phyloP scores from a whole-genome alignment of 768 basidiomycete genomes.

The Glaciozyma martinii region DNA sequence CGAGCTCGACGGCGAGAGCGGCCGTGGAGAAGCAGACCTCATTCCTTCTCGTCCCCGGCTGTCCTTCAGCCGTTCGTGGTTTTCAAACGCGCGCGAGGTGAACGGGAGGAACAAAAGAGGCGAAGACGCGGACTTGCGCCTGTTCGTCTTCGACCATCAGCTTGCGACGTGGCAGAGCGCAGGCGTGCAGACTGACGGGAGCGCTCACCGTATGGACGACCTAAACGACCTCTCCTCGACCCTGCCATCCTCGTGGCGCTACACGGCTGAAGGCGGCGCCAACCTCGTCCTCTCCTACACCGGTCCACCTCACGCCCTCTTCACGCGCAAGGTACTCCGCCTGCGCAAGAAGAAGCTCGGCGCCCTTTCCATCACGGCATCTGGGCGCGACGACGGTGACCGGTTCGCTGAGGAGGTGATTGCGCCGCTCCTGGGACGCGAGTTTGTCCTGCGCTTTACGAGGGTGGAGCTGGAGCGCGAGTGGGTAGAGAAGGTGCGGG shows the following conservation, averaged over 20 bases:
- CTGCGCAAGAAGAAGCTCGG: conserved; percentile 52
- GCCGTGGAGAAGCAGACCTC: too few species aligned
- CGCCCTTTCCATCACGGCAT: conserved; percentile 33
- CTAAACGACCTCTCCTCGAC: neutral
- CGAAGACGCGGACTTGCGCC: too few species aligned
- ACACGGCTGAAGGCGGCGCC: conserved; percentile 86
- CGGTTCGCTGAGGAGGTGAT: conserved; percentile 60
- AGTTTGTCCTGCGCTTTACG: conserved; percentile 49
- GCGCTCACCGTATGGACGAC: too few species aligned
- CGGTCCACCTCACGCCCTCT: conserved; percentile 47
- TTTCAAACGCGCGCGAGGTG: too few species aligned
- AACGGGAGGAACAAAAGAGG: too few species aligned
- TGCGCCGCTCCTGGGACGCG: conserved; percentile 53
- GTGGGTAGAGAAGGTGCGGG: conserved; percentile 57
- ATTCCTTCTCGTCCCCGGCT: too few species aligned
- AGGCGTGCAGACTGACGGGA: too few species aligned
- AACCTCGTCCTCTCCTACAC: conserved; percentile 77
- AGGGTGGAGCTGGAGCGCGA: conserved; percentile 33
- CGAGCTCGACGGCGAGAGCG: too few species aligned
- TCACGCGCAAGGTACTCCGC: conserved; percentile 61
- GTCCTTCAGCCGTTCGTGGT: too few species aligned
- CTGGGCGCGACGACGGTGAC: conserved; percentile 41
- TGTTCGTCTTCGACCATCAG: too few species aligned
- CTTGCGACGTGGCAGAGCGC: too few species aligned
- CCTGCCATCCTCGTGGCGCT: conserved; percentile 57